These are phyloP conservation scores for Eimeria tenella DNA, from an alignment of 169 alveolate species.

Conservation along the genomic window DNA sequence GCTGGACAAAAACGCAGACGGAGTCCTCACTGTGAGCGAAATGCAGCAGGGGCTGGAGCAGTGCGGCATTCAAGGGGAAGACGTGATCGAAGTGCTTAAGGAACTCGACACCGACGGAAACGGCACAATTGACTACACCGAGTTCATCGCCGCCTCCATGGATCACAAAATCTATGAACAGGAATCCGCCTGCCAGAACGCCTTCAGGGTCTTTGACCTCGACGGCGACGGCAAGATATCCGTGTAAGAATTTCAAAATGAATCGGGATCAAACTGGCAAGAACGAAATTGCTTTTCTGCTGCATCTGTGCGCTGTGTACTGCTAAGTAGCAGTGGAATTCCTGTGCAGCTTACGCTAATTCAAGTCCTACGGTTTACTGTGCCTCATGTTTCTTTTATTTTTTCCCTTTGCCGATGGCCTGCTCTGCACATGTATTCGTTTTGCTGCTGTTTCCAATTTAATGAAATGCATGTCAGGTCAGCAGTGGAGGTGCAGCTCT, in stretches of 20 bases:
- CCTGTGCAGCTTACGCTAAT: too few species aligned
- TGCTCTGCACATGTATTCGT: neutral
- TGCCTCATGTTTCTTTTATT: neutral
- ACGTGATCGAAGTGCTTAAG: slow-evolving; percentile 84
- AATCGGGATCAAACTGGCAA: too few species aligned
- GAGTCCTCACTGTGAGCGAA: slow-evolving; percentile 88
- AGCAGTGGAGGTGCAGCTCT: neutral
- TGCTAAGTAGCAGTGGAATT: neutral
- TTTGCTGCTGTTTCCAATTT: neutral
- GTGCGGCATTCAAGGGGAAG: slow-evolving; percentile 83
- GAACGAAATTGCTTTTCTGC: too few species aligned
- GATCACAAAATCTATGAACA: slow-evolving; percentile 91
- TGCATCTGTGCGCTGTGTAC: slow-evolving; percentile 4
- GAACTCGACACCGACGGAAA: slow-evolving; percentile 93
- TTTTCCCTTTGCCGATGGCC: neutral
- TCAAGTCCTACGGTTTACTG: too few species aligned
- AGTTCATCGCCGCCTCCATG: slow-evolving; percentile 95
- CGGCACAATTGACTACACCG: slow-evolving; percentile 96
- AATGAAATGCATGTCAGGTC: neutral
- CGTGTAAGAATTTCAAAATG: slow-evolving; percentile 79
- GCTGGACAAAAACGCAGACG: slow-evolving; percentile 95
- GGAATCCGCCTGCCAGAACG: slow-evolving; percentile 87
- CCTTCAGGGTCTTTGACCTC: slow-evolving; percentile 94
- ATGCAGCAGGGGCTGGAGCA: slow-evolving; percentile 81
- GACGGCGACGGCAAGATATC: slow-evolving; percentile 95